Base-by-base conservation (phyloP, 192 early-diverging fungal species). In the Kickxella alabastrina region DNA sequence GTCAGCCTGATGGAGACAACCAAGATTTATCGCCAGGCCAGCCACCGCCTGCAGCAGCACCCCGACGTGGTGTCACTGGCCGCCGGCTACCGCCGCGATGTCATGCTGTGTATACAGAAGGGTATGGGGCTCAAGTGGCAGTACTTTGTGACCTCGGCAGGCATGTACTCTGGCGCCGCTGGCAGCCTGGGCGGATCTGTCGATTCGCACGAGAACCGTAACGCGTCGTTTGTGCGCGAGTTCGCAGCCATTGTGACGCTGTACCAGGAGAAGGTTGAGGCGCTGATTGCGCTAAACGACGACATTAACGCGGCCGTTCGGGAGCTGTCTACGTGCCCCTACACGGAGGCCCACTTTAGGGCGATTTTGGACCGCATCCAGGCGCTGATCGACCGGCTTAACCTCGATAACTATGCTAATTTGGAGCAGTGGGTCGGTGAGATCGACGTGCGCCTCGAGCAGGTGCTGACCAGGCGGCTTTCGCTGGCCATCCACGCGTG, bases 1-100 rank as follows among this genome's bases (percentile, higher is more conserved):
- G 95, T 99, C 13, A 90, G 89, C 41, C 68, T 99, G 41, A 95
- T 84, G 74, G 96, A 99, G 60, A 92, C 96, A 1, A 87, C 95
- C 18, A 80, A 93, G 17, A 95, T 92, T 22, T 99, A 95, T 55
- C 84, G 82, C 14, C 89, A 95, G 58, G 88, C 92, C 19, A 73
- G 88, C 41, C 81, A 86, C 45, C 83, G 87, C 40, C 75, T 98
- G 48, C 80, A 87, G 37, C 82, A 81, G 39, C 84, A 92, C 59
- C 80, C 80, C 3, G 86, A 82, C 28, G 83, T 97, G 23, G 67
- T 80, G 10, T 65, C 86, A 17, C 81, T 99, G 35, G 87, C 95
- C 15, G 93, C 93, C 8, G 90, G 84, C n/a, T 97, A 95, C 70
- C 80, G 92, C n/a, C 88, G 86, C 57, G 93, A 96, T 40, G 93